These are phyloP conservation scores for Byssoonygena ceratinophila DNA, from an alignment of 2,329 filamentous ascomycete species.

Conservation along the genomic window DNA sequence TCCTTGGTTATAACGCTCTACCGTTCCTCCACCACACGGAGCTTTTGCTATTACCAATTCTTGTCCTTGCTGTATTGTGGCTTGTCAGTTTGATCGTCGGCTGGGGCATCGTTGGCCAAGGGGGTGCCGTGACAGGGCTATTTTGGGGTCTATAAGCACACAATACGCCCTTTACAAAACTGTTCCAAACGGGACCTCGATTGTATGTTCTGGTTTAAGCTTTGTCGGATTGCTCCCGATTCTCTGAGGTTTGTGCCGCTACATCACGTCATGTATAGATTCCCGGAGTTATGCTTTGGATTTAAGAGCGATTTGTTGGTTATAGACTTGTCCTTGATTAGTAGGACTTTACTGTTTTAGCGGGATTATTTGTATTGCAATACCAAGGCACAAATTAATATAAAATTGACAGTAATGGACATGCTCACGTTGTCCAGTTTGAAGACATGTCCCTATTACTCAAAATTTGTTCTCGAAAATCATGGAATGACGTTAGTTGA, in stretches of 20 bases:
- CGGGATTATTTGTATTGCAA: conserved; percentile 4
- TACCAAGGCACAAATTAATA: not conserved
- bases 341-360: not conserved
- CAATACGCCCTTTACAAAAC: not conserved
- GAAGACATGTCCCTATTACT: too few relatives aligned
- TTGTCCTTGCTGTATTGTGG: conserved; percentile 52
- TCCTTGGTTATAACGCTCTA: conserved; percentile 58
- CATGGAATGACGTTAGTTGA: too few relatives aligned
- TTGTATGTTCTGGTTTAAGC: not conserved
- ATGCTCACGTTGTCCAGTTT: not conserved
- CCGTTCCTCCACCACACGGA: conserved; percentile 59
- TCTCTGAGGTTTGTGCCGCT: too few relatives aligned
- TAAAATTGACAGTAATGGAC: not conserved
- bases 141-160: conserved; percentile 32
- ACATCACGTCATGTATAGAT: not conserved
- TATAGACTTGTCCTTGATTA: not conserved
- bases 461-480: too few relatives aligned
- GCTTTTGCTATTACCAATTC: conserved; percentile 51
- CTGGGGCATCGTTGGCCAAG: conserved; percentile 38
- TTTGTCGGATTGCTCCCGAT: not conserved
- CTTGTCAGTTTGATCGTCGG: conserved; percentile 40
- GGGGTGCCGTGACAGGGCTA: conserved; percentile 33
- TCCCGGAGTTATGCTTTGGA: not conserved
- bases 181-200: not conserved
- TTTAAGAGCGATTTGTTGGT: not conserved